These are phyloP conservation scores for Sugiyamaella japonica DNA, from an alignment of 1,139 yeast species.

Conservation along the genomic window DNA sequence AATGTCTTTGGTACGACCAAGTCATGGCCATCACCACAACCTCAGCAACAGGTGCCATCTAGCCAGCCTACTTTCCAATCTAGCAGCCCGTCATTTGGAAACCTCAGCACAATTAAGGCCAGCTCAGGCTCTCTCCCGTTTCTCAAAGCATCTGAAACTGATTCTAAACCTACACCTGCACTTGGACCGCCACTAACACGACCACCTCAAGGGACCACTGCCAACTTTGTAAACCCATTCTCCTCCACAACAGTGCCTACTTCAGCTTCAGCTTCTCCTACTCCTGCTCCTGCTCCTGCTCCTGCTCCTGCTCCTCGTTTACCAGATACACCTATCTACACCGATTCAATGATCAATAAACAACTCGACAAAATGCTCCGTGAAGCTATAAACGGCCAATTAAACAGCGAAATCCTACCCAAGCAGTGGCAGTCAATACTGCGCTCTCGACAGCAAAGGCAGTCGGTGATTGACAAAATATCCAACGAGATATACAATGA, in stretches of 20 bases:
- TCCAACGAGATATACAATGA: slow-evolving; percentile 56
- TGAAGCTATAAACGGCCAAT: slow-evolving; percentile 33
- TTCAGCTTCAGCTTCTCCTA: slow-evolving; percentile 12
- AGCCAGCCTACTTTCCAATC: neutral
- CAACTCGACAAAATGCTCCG: slow-evolving; percentile 30
- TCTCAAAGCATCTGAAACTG: neutral
- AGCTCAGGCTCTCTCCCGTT: slow-evolving; percentile 10
- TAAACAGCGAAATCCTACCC: slow-evolving; percentile 35
- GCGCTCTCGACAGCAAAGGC: slow-evolving; percentile 41
- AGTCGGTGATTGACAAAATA: slow-evolving; percentile 43
- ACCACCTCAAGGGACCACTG: neutral
- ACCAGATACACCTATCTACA: slow-evolving; percentile 24
- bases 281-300: slow-evolving; percentile 24
- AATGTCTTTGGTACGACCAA: neutral
- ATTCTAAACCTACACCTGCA: slow-evolving; percentile 1
- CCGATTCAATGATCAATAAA: slow-evolving; percentile 21
- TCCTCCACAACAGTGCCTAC: too few species aligned
- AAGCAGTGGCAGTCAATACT: slow-evolving; percentile 42
- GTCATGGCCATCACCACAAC: neutral
- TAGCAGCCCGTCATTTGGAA: neutral
- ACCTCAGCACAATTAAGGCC: neutral
- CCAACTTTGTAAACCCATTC: neutral
- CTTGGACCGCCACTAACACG: neutral
- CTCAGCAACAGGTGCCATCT: neutral
- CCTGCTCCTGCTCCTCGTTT: slow-evolving; percentile 19